phyloP scores from a whole-genome alignment of 306 rosid species.

The Rosa rugosa region DNA sequence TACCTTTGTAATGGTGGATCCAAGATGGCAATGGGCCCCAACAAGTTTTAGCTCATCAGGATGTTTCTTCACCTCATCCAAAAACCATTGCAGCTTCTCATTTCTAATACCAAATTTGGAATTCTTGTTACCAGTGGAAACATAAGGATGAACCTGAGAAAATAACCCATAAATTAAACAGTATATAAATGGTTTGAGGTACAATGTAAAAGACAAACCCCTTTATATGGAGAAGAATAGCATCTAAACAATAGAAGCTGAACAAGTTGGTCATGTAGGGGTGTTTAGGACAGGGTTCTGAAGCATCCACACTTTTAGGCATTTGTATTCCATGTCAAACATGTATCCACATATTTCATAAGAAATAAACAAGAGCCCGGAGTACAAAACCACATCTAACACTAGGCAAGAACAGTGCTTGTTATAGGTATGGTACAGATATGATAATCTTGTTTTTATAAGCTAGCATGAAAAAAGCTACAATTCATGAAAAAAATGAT shows the following conservation, averaged over 20 bases:
- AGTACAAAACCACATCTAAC: background rate
- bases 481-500: too few species aligned
- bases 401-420: background rate
- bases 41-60: slow-evolving; percentile 85
- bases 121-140: slow-evolving; percentile 96
- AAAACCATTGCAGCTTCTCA: slow-evolving; percentile 96
- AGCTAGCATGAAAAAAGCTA: background rate
- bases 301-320: background rate
- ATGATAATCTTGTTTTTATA: background rate
- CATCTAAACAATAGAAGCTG: background rate
- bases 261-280: background rate
- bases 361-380: background rate
- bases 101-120: slow-evolving; percentile 95
- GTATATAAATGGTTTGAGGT: background rate
- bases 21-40: slow-evolving; percentile 97
- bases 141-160: slow-evolving; percentile 85
- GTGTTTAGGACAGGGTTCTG: background rate
- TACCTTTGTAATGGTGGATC: slow-evolving; percentile 96
- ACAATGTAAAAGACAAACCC: background rate
- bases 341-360: background rate
- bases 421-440: too few species aligned
- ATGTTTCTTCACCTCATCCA: slow-evolving; percentile 79
- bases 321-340: background rate
- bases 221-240: background rate
- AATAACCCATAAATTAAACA: background rate